Evolutionary conservation across 148 eudicot genomes (phyloP).

Genomic region (Persicaria maculosa): DNA sequence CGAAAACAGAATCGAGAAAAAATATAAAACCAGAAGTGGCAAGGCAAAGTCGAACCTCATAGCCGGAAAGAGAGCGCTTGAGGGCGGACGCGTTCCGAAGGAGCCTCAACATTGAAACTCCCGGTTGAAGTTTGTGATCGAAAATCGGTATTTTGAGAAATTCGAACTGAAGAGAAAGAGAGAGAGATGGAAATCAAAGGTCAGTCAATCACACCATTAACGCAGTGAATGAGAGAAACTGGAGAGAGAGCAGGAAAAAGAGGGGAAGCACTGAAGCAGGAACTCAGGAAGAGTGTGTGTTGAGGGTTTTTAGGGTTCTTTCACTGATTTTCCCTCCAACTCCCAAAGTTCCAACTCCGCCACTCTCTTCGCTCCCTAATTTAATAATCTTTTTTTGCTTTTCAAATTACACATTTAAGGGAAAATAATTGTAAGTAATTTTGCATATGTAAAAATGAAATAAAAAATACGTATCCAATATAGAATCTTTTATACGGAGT

Average conservation of each 20-base stretch:
- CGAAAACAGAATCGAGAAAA: too few species aligned
- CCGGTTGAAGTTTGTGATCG: neutral
- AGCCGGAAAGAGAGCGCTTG: constrained; percentile 26
- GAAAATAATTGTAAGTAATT: too few species aligned
- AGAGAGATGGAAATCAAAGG: neutral
- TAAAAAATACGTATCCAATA: too few species aligned
- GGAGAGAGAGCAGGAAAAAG: neutral
- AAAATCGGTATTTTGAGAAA: neutral
- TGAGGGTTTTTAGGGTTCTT: neutral
- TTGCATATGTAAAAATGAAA: too few species aligned
- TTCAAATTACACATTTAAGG: too few species aligned
- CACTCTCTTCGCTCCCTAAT: neutral
- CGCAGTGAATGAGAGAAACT: neutral
- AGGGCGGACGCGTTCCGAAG: constrained; percentile 32
- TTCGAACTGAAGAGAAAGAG: neutral
- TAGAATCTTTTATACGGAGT: too few species aligned
- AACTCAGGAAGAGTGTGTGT: neutral
- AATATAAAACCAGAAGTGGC: neutral
- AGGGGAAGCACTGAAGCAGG: too few species aligned
- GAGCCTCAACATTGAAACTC: constrained; percentile 38
- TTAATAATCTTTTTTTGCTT: neutral
- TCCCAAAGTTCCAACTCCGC: neutral
- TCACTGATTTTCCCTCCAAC: constrained; percentile 10
- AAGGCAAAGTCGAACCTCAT: constrained; percentile 17
- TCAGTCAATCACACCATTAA: neutral